Evolutionary conservation across 1,139 yeast species (phyloP), one percentile per base, ranked within the genome.

Genomic region (Suhomyces ambrosiae): DNA sequence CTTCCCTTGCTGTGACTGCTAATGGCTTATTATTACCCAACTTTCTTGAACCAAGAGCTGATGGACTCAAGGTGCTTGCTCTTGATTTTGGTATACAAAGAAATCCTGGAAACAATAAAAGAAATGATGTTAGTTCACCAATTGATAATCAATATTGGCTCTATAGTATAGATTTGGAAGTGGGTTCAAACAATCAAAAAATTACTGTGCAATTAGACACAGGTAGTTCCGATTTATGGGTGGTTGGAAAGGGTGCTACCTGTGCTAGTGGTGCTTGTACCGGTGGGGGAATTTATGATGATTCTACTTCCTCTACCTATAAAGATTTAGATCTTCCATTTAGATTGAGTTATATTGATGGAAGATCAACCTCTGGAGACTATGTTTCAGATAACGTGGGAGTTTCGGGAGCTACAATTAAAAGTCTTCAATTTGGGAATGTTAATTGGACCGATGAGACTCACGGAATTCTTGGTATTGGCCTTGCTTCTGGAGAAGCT

Each of bases 381-480:
- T 54, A 47, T 45, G 56, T 49, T 11, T 38, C 35, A 7, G 61
- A 56, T 35, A 35, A 37, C 22, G 42, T 54, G 4, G 23, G 26
- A 11, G 19, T 54, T 18, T 43, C 40, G 17, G 46, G 39, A 14
- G 37, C 42, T 10, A 39, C 44, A 22, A 41, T 52, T 13, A 37
- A 47, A n/a, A 38, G 41, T 27, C 34, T 46, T 27, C 47, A 48
- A 23, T 49, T 58, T 35, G 62, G 51, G 4, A 49, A 48, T 21
- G 58, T 49, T 15, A 45, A 48, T 42, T 16, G 27, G 16, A 45
- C 56, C 7, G 41, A 47, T 16, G 33, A 6, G 4, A 23, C 27
- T 9, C 37, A 39, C 15, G 59, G 59, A 15, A 48, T 58, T n/a
- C 41, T 58, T 7, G 63, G 63, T 16, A 74, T 82, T 42, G 85